Conservation (phyloP, 371 early-diverging fungal genomes). For the Blastocladiella emersonii region DNA sequence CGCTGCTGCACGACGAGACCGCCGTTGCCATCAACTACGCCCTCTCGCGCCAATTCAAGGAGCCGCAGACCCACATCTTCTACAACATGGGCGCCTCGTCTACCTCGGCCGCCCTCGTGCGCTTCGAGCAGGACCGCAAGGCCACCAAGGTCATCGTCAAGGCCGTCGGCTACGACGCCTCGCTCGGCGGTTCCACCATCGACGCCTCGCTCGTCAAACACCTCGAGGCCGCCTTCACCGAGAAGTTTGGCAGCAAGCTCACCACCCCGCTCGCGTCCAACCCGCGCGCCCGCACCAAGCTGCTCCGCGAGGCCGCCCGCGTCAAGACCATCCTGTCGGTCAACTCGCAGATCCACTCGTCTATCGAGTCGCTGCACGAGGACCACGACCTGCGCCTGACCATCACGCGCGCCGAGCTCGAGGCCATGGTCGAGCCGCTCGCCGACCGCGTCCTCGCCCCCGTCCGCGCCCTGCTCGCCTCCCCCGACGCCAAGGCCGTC, state of each 20-base stretch:
- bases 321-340: slow-evolving; percentile 92
- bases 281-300: slow-evolving; percentile 67
- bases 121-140: slow-evolving; percentile 39
- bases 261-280: slow-evolving; percentile 21
- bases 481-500: slow-evolving; percentile 47
- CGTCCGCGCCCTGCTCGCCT: slow-evolving; percentile 48
- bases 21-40: slow-evolving; percentile 93
- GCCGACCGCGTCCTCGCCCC: slow-evolving; percentile 54
- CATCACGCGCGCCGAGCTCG: slow-evolving; percentile 66
- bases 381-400: slow-evolving; percentile 67
- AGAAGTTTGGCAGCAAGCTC: slow-evolving; percentile 20
- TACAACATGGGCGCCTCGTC: slow-evolving; percentile 95
- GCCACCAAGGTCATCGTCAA: slow-evolving; percentile 53
- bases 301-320: slow-evolving; percentile 80
- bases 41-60: slow-evolving; percentile 47
- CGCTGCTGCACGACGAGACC: slow-evolving; percentile 81
- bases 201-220: slow-evolving; percentile 64
- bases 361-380: slow-evolving; percentile 76
- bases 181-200: slow-evolving; percentile 76
- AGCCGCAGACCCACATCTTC: slow-evolving; percentile 67
- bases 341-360: slow-evolving; percentile 70
- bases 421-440: slow-evolving; percentile 48
- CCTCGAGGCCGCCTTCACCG: slow-evolving; percentile 58
- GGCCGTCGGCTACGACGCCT: slow-evolving; percentile 65
- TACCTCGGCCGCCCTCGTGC: slow-evolving; percentile 73